These are phyloP conservation scores for Tubosaeta brunneosetosa DNA, from an alignment of 768 basidiomycete species.

Conservation along the genomic window DNA sequence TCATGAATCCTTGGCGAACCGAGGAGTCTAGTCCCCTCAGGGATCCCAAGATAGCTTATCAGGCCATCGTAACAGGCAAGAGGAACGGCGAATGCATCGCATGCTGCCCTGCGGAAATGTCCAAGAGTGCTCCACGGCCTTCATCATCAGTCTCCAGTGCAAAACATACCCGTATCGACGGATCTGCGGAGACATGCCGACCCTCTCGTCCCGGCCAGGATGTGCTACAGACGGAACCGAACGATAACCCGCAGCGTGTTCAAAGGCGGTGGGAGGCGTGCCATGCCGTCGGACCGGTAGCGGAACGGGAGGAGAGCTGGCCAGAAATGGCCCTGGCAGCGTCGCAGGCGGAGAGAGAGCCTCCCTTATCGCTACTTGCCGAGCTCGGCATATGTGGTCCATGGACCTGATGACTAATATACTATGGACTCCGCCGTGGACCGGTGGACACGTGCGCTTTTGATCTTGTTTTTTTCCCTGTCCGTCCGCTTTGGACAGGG, in stretches of 20 bases:
- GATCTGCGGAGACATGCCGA: constrained; percentile 23
- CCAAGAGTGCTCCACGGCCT: constrained; percentile 1
- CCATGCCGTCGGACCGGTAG: background rate
- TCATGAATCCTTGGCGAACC: constrained; percentile 16
- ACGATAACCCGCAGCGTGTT: constrained; percentile 1
- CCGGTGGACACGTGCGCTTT: constrained; percentile 26
- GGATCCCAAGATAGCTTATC: constrained; percentile 30
- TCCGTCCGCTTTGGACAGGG: constrained; percentile 33
- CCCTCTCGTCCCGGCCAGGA: too few species aligned
- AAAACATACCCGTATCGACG: constrained; percentile 5
- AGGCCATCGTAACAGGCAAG: constrained; percentile 22
- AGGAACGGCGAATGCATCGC: constrained; percentile 22
- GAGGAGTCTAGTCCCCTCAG: constrained; percentile 27
- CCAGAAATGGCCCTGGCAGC: background rate
- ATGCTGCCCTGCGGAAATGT: constrained; percentile 7
- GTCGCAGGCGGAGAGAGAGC: background rate
- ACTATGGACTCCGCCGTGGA: constrained; percentile 15
- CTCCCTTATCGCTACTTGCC: background rate
- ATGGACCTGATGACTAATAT: constrained; percentile 23
- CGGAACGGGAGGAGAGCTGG: background rate
- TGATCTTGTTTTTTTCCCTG: constrained; percentile 36
- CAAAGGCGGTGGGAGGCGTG: background rate
- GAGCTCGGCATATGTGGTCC: constrained; percentile 18
- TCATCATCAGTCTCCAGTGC: too few species aligned
- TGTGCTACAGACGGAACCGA: constrained; percentile 9